Evolutionary conservation across 805 yeast species (phyloP).

Genomic region (Saturnispora ahearnii): DNA sequence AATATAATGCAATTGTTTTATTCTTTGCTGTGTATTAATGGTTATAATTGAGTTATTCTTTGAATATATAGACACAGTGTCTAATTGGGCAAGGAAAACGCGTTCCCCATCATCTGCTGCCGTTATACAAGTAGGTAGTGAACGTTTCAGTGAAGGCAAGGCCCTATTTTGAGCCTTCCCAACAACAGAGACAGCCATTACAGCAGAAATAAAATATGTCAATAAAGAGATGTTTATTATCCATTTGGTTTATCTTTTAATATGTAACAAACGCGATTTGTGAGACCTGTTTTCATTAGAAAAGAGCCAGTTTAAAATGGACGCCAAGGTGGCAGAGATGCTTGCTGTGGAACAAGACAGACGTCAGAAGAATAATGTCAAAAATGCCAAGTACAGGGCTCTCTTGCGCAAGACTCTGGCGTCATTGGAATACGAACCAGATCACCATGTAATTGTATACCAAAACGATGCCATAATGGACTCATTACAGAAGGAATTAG

Average conservation of each 20-base stretch:
- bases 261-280: background rate
- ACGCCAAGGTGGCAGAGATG: background rate
- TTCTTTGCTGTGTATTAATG: background rate
- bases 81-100: background rate
- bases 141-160: background rate
- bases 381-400: constrained; percentile 5
- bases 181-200: background rate
- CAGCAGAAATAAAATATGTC: background rate
- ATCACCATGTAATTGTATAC: constrained; percentile 16
- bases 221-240: background rate
- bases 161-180: background rate
- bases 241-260: background rate
- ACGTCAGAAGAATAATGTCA: constrained; percentile 1
- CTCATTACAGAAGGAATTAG: constrained; percentile 16
- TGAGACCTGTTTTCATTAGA: background rate
- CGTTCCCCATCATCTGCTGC: background rate
- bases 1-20: background rate
- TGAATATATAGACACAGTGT: background rate
- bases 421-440: constrained; percentile 7
- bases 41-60: background rate
- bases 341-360: constrained; percentile 8
- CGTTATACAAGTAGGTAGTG: background rate
- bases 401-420: constrained; percentile 5
- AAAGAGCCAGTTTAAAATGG: background rate
- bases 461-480: constrained; percentile 23